Evolutionary conservation across 2,329 filamentous ascomycete genomes (phyloP), one percentile per base, ranked within the genome.

Genomic region (Venturia aucupariae): DNA sequence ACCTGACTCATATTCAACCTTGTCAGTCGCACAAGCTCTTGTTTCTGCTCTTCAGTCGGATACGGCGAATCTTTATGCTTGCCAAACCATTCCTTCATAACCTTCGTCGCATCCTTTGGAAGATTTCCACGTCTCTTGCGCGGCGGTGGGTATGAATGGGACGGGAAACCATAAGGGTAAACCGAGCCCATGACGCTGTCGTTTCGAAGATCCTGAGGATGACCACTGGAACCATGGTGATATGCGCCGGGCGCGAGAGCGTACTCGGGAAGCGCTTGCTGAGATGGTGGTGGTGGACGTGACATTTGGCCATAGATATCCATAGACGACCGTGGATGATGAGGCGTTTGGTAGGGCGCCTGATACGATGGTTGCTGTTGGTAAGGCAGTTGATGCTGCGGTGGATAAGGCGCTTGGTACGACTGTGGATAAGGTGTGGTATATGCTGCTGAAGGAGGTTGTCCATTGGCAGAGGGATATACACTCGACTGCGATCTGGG

Each of bases 81-180:
- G 62, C 86, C 76, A 68, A 95, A 92, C 92, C 92, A 96, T 0
- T 84, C 80, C 63, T 89, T 85, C 48, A 96, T 80, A 68, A 90
- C 87, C 72, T 92, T 89, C 0, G 91, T 96, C 0, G 90, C 90
- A 64, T 92, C 89, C 72, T 95, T 95, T n/a, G 92, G 92, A 3
- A 96, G 80, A 71, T 96, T 96, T 1, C 92, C 92, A 46, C 92
- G 83, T 55, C 64, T 48, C 32, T 65, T 65, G n/a, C 64, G 32
- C 24, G 60, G 27, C 10, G 27, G 13, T 24, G 35, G 32, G 55
- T 60, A 38, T 35, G 55, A 0, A 60, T 60, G 30, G 1, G 55
- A 15, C 2, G 59, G 59, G 44, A 22, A 38, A 4, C n/a, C 35
- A 27, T 41, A 44, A 7, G 15, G 8, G n/a, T 22, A 44, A 44